A percentile compares a stretch with the other conserved stretches of the same genome.
These are phyloP conservation scores for Monoraphidium neglectum DNA, from an alignment of 139 green algal species.

Conservation along the genomic window DNA sequence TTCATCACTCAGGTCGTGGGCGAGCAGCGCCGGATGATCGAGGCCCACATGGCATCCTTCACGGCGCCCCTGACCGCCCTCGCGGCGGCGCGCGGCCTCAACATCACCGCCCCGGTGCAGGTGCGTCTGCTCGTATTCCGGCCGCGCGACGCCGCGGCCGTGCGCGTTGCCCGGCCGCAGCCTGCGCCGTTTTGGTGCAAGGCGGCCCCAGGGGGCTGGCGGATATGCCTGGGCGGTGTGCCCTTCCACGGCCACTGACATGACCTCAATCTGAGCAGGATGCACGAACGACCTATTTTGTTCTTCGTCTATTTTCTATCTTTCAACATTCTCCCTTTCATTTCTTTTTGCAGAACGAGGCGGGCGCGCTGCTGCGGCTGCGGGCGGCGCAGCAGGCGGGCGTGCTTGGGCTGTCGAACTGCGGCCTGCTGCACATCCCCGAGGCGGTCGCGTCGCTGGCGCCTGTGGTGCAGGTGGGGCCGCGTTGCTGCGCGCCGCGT, in stretches of 20 bases:
- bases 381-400: constrained; percentile 7
- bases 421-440: too few relatives aligned
- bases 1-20: constrained; percentile 23
- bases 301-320: background rate
- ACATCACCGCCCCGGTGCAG: too few relatives aligned
- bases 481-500: too few relatives aligned
- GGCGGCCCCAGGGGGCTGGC: too few relatives aligned
- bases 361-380: background rate
- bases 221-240: background rate
- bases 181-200: too few relatives aligned
- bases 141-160: too few relatives aligned
- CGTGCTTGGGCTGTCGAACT: background rate
- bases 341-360: constrained; percentile 5
- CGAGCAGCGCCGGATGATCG: constrained; percentile 25
- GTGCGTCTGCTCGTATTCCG: too few relatives aligned
- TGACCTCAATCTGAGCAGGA: constrained; percentile 4
- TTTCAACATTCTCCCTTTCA: background rate
- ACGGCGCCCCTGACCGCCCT: background rate
- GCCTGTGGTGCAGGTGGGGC: too few relatives aligned
- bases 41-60: constrained; percentile 18
- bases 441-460: too few relatives aligned
- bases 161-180: too few relatives aligned
- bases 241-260: background rate
- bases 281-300: background rate
- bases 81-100: background rate